phyloP scores from a whole-genome alignment of 2,329 filamentous ascomycete genomes.

The Pseudocercospora pini-densiflorae region DNA sequence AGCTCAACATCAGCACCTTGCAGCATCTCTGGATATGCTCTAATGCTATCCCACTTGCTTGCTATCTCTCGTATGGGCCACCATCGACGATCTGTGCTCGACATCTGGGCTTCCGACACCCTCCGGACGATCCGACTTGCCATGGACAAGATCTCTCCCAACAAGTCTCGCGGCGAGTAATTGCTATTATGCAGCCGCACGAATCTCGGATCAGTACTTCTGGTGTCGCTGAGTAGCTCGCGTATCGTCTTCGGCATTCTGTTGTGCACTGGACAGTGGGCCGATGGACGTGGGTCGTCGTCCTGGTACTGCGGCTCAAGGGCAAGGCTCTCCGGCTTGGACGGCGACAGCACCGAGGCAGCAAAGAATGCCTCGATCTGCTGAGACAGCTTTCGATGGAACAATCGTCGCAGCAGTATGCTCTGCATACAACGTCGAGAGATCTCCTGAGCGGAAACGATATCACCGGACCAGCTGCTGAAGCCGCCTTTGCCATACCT shows the following conservation, averaged over 20 bases:
- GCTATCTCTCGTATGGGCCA: slow-evolving; percentile 26
- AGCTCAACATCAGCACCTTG: slow-evolving; percentile 24
- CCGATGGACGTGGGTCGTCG: neutral
- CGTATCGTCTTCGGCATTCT: slow-evolving; percentile 23
- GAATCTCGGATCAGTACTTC: slow-evolving; percentile 19
- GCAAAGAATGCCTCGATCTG: neutral
- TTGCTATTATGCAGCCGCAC: slow-evolving; percentile 24
- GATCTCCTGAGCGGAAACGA: neutral
- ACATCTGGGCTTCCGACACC: slow-evolving; percentile 20
- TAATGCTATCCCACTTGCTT: slow-evolving; percentile 28
- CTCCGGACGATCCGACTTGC: slow-evolving; percentile 20
- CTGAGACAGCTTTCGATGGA: slow-evolving; percentile 9
- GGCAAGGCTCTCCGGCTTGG: neutral
- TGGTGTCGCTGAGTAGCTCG: slow-evolving; percentile 19
- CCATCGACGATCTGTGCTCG: slow-evolving; percentile 18
- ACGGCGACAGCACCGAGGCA: neutral
- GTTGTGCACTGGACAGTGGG: neutral
- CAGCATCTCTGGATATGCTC: slow-evolving; percentile 28
- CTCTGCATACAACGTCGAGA: slow-evolving; percentile 9
- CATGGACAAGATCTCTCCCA: slow-evolving; percentile 26
- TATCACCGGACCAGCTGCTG: neutral
- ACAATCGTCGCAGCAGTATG: slow-evolving; percentile 9
- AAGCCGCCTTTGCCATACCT: slow-evolving; percentile 3
- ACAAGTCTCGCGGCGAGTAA: slow-evolving; percentile 20
- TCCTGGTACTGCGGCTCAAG: neutral